Evolutionary conservation across 1,284 basidiomycete genomes (phyloP), one percentile per base, ranked within the genome.

Genomic region (Irpex sp.): DNA sequence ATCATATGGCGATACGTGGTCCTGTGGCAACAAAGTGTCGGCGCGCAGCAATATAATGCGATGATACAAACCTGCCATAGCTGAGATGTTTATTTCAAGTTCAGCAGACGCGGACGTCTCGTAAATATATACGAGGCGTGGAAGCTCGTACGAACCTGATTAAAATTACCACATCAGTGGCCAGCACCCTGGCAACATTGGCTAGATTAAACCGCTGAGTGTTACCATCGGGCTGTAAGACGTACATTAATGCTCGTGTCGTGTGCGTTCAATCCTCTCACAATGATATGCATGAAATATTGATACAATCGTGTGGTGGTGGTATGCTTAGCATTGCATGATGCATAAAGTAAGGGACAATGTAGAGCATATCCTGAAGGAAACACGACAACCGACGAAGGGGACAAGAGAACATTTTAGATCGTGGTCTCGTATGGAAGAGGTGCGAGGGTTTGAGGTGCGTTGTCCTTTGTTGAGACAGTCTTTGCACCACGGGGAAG

Each of bases 361-460:
- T 65, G 68, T 64, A 68, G 70, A 68, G 68, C 73, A 73, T 73
- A 69, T 71, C 69, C 69, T 69, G 69, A 65, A 65, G 64, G 66
- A 52, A 61, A 63, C 9, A 62, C 48, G 57, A 64, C 40, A 57
- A 59, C 58, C 60, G 60, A 55, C 55, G 49, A 62, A 63, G 58
- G 21, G 56, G 4, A 17, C 57, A 58, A 56, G 36, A 54, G 59
- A 64, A 61, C 26, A 64, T 69, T 72, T 79, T 85, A 93, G 78
- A 93, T 93, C 67, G 87, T 92, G 66, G 91, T 93, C 85, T 93
- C 92, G 82, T 93, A 98, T 72, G 88, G 88, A 73, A 94, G 85
- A 73, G 96, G 95, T 67, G 86, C 88, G 79, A 99, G 93, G 66
- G 97, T 98, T 83, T 97, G 92, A 64, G 97, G 94, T 54, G 85